Conservation (phyloP, 2,329 filamentous ascomycete species). For the Cladophialophora bantiana region DNA sequence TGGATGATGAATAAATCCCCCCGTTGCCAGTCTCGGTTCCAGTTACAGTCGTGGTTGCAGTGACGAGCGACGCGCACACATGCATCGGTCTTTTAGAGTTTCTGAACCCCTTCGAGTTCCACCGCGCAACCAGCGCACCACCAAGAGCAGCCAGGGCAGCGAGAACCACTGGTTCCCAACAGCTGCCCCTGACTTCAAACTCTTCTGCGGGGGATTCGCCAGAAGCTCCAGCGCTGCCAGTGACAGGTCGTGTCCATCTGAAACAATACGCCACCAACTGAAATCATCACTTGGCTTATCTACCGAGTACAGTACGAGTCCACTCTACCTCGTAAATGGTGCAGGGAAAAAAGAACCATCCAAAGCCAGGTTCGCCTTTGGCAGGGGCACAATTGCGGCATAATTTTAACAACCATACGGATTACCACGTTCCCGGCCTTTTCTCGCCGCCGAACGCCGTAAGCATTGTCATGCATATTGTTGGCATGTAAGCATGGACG, state of each 20-base stretch:
- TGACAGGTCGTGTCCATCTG: conserved; percentile 14
- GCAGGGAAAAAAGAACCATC: not conserved
- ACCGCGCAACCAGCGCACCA: not conserved
- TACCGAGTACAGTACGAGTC: not conserved
- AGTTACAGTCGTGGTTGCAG: conserved; percentile 15
- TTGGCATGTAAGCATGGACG: not conserved
- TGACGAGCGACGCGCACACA: conserved; percentile 18
- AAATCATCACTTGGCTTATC: conserved; percentile 5
- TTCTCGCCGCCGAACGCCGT: not conserved
- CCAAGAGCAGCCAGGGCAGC: conserved; percentile 4
- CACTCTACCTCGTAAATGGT: not conserved
- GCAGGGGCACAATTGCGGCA: not conserved
- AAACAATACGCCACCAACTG: conserved; percentile 33
- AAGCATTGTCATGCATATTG: not conserved
- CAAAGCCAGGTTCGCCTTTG: not conserved
- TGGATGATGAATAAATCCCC: conserved; percentile 12
- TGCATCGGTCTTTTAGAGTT: conserved; percentile 1
- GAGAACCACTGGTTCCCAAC: conserved; percentile 23
- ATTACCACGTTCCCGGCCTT: not conserved
- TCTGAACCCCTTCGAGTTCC: not conserved
- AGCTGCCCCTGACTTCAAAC: conserved; percentile 36
- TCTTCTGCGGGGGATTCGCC: conserved; percentile 19
- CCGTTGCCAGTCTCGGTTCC: not conserved
- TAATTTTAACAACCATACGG: not conserved
- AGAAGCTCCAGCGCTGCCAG: conserved; percentile 3